Base-by-base conservation (phyloP, 176 grass and related monocot species). In the Chloris gayana region DNA sequence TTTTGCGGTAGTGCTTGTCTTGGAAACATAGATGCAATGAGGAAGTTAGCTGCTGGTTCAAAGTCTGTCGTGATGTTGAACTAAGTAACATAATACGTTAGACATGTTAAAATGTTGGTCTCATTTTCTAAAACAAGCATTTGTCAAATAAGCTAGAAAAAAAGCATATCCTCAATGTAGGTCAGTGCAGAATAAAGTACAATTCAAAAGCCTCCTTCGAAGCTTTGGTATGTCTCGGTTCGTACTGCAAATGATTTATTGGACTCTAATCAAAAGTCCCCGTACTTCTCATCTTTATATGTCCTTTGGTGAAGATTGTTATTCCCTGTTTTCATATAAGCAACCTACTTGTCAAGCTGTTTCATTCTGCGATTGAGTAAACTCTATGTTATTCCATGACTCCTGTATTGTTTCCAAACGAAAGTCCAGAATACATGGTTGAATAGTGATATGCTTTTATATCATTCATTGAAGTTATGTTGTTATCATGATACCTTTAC, bases 391-490 rank as follows among this genome's bases (percentile, higher is more conserved):
- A 24, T 51, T 51, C 42, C 26, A n/a, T n/a, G n/a, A n/a, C n/a
- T n/a, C n/a, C n/a, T n/a, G n/a, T n/a, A n/a, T n/a, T n/a, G n/a
- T n/a, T n/a, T n/a, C n/a, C n/a, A n/a, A n/a, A n/a, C 2, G 22
- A 58, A 59, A 59, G n/a, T 59, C n/a, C n/a, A 59, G 73, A 72
- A 56, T 66, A 22, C 45, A 7, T 67, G 67, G 75, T 44, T 42
- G 24, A 41, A 14, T 51, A 37, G 15, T 38, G 24, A 45, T 53
- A 30, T 64, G 11, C 54, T 64, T 64, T 77, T 49, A 53, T 77
- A 42, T 70, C 68, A 54, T 30, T 19, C 71, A 76, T 45, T 76
- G 57, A 56, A 62, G 39, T 57, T 84, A 76, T 83, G 59, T 53
- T 14, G 51, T 68, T 17, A 72, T 44, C 21, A 24, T 38, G 64